phyloP scores from a whole-genome alignment of 1,284 basidiomycete genomes.

The Cryptococcus floricola region DNA sequence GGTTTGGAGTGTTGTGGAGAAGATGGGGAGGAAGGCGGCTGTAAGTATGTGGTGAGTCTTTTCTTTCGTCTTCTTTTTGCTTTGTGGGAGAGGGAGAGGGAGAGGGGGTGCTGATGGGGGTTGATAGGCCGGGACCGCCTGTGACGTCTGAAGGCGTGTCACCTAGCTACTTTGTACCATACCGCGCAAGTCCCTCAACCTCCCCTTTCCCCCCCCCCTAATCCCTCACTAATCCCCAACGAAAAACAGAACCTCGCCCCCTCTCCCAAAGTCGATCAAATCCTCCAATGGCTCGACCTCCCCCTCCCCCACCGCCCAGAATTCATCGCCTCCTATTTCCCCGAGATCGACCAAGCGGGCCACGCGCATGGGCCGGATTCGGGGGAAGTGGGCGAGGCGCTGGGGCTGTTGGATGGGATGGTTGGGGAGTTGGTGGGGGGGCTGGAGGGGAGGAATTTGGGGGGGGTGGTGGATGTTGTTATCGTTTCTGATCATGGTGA shows the following conservation, averaged over 20 bases:
- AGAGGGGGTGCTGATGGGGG: neutral
- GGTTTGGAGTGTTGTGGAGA: conserved; percentile 81
- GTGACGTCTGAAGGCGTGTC: conserved; percentile 61
- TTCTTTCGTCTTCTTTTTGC: neutral
- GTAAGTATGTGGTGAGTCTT: conserved; percentile 79
- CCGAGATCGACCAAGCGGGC: conserved; percentile 56
- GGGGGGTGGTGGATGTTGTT: conserved; percentile 77
- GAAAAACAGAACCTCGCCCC: conserved; percentile 12
- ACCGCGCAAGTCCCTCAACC: conserved; percentile 55
- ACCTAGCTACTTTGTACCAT: conserved; percentile 71
- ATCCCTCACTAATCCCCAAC: neutral
- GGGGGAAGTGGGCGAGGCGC: conserved; percentile 63
- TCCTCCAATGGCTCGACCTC: conserved; percentile 71
- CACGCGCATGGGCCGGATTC: conserved; percentile 74
- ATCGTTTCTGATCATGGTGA: conserved; percentile 82
- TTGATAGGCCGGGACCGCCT: conserved; percentile 71
- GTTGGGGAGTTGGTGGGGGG: conserved; percentile 63
- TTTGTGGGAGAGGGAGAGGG: neutral
- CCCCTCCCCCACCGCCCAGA: conserved; percentile 67
- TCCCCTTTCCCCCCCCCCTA: neutral
- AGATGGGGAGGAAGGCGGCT: conserved; percentile 68
- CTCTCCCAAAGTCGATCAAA: conserved; percentile 62
- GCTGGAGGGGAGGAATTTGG: conserved; percentile 68
- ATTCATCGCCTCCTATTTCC: conserved; percentile 63
- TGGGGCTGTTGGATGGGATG: conserved; percentile 68